phyloP scores from a whole-genome alignment of 1,284 basidiomycete species.

The Leccinum discolor region DNA sequence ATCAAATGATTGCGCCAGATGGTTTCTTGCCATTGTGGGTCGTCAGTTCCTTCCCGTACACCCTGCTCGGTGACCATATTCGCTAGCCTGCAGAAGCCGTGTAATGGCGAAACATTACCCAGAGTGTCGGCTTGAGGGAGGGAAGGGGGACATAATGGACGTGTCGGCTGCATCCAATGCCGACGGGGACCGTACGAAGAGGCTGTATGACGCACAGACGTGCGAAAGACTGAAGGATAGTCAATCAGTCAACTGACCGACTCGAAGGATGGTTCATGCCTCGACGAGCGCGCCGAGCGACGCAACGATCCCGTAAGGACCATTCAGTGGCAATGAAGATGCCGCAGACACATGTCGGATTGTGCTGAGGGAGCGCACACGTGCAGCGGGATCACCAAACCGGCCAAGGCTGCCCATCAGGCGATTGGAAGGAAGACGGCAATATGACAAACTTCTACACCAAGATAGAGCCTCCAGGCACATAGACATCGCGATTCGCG shows the following conservation, averaged over 20 bases:
- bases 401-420: background rate
- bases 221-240: background rate
- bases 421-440: background rate
- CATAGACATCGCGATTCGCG: no score
- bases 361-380: background rate
- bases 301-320: background rate
- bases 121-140: background rate
- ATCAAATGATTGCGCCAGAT: background rate
- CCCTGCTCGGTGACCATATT: background rate
- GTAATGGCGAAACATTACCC: background rate
- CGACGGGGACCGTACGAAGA: background rate
- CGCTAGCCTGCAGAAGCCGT: background rate
- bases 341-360: background rate
- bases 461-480: background rate
- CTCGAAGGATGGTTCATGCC: background rate
- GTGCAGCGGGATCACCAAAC: background rate
- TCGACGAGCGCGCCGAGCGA: background rate
- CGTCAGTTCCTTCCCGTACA: background rate
- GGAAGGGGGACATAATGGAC: background rate
- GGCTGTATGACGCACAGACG: background rate
- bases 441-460: background rate
- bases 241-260: background rate
- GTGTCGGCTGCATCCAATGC: background rate
- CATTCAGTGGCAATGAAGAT: background rate
- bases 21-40: background rate